Evolutionary conservation across 345 rosid genomes (phyloP).

Genomic region (Brassica juncea): DNA sequence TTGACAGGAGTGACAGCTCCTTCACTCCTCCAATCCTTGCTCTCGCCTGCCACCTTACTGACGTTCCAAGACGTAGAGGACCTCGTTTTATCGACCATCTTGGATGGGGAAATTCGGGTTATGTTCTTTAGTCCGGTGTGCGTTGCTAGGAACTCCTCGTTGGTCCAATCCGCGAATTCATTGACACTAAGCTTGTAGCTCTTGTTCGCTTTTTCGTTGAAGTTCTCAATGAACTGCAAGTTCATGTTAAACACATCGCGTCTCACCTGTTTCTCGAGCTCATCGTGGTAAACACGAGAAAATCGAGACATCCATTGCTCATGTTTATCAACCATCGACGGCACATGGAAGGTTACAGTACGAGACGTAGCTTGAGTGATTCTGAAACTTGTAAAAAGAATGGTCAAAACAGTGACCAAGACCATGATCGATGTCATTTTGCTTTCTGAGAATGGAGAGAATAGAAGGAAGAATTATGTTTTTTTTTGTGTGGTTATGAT

Average conservation of each 20-base stretch:
- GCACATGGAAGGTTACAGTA: constrained; percentile 8
- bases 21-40: constrained; percentile 45
- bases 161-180: constrained; percentile 49
- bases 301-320: constrained; percentile 40
- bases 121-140: constrained; percentile 38
- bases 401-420: constrained; percentile 12
- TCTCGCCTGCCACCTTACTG: constrained; percentile 28
- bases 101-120: constrained; percentile 11
- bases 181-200: constrained; percentile 46
- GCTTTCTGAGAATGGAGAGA: background rate
- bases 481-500: background rate
- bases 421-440: constrained; percentile 31
- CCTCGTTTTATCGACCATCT: constrained; percentile 2
- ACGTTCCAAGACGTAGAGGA: constrained; percentile 29
- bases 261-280: constrained; percentile 42
- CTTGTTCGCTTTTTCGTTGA: constrained; percentile 34
- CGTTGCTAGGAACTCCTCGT: constrained; percentile 47
- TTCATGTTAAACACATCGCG: constrained; percentile 45
- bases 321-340: constrained; percentile 31
- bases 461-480: background rate
- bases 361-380: constrained; percentile 36
- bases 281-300: constrained; percentile 38
- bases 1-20: constrained; percentile 49
- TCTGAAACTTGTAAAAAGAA: constrained; percentile 19
- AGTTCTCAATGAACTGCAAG: constrained; percentile 43